Percentiles rank a stretch among this genome's conserved stretches.
Evolutionary conservation across 768 basidiomycete species (phyloP).

Genomic region (Suillus weaverae): DNA sequence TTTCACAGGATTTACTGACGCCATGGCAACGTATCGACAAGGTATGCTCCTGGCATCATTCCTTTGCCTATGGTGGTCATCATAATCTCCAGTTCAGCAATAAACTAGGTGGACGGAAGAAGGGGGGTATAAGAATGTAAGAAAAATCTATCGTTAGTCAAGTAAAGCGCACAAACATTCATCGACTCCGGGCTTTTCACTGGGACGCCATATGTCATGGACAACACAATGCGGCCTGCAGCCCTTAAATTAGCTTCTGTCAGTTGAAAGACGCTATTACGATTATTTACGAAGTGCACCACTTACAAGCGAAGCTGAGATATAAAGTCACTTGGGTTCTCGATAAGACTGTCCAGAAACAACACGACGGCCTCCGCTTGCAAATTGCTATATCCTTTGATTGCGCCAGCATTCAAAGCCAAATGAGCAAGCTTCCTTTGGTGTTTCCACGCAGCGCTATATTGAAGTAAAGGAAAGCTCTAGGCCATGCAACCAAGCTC

Average conservation of each 20-base stretch:
- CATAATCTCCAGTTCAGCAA: conserved; percentile 5
- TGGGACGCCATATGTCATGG: conserved; percentile 10
- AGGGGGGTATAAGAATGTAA: neutral
- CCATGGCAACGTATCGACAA: conserved; percentile 5
- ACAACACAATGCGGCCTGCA: conserved; percentile 6
- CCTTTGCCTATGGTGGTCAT: neutral
- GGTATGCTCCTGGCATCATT: conserved; percentile 8
- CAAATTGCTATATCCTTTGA: neutral
- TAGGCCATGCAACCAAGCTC: neutral
- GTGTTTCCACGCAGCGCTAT: conserved; percentile 9
- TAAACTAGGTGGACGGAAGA: conserved; percentile 2
- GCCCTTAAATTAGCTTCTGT: neutral
- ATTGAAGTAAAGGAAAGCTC: conserved; percentile 14
- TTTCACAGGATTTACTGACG: neutral
- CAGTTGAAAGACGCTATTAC: neutral
- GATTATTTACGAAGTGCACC: neutral
- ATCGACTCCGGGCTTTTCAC: conserved; percentile 3
- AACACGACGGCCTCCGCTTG: conserved; percentile 3
- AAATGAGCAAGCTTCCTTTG: conserved; percentile 9
- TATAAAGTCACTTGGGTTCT: conserved; percentile 1
- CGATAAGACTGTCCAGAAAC: conserved; percentile 7
- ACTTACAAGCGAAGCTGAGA: conserved; percentile 7
- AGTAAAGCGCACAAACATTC: neutral
- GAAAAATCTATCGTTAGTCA: neutral
- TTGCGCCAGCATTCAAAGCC: conserved; percentile 3